These are phyloP conservation scores for Solanum acaule DNA, from an alignment of 257 asterid genomes.

Conservation along the genomic window DNA sequence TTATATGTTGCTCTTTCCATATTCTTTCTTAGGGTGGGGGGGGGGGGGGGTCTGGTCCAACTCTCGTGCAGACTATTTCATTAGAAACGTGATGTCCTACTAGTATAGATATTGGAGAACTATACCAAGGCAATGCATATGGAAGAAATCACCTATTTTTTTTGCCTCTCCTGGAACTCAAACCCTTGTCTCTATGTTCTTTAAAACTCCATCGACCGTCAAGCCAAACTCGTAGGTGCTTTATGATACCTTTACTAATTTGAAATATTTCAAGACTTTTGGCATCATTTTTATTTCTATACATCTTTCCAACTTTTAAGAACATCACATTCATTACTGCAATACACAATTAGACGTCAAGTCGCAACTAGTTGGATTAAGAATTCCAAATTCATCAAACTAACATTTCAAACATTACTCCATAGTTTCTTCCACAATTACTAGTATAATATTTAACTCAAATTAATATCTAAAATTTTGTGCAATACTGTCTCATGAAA, in stretches of 20 bases:
- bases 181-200: not conserved
- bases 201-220: not conserved
- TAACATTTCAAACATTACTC: not conserved
- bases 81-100: not conserved
- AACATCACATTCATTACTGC: not conserved
- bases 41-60: not conserved
- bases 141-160: not conserved
- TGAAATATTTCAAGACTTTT: not conserved
- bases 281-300: not conserved
- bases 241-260: not conserved
- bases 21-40: not conserved
- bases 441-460: not conserved
- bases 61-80: not conserved
- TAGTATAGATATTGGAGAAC: not conserved
- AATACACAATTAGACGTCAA: not conserved
- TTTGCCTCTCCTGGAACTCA: not conserved
- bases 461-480: not conserved
- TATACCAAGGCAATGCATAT: not conserved
- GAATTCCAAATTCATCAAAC: not conserved
- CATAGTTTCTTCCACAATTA: not conserved
- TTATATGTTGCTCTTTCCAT: not conserved
- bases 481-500: not conserved
- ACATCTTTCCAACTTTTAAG: not conserved
- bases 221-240: not conserved
- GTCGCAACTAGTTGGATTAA: not conserved